Percentiles rank a stretch among this genome's conserved stretches.
phyloP scores from a whole-genome alignment of 2,329 filamentous ascomycete genomes.

The Aciculosporium take region DNA sequence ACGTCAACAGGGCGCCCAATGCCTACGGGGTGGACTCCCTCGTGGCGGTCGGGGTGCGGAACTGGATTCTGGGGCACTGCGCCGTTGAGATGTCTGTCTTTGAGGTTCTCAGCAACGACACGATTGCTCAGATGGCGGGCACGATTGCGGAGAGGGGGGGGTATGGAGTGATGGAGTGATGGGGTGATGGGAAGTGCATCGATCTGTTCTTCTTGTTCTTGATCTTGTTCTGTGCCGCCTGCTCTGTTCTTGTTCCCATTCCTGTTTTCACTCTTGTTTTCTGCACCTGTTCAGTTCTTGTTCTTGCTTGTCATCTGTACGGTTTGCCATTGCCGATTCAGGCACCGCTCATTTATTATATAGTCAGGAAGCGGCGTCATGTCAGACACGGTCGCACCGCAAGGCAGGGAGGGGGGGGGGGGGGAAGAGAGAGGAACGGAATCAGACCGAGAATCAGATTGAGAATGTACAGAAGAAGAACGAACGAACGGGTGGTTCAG shows the following conservation, averaged over 20 bases:
- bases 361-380: too few relatives aligned
- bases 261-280: background rate
- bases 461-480: too few relatives aligned
- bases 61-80: slow-evolving; percentile 32
- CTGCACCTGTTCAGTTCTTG: background rate
- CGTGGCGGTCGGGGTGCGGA: slow-evolving; percentile 37
- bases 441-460: too few relatives aligned
- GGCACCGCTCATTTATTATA: too few relatives aligned
- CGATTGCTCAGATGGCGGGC: slow-evolving; percentile 23
- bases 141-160: slow-evolving; percentile 21
- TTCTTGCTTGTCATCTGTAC: too few relatives aligned
- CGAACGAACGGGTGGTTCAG: too few relatives aligned
- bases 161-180: slow-evolving; percentile 10
- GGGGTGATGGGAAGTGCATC: background rate
- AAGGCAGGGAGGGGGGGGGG: too few relatives aligned
- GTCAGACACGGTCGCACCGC: too few relatives aligned
- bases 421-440: background rate
- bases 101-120: slow-evolving; percentile 30
- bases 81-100: slow-evolving; percentile 31
- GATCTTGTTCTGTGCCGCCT: background rate
- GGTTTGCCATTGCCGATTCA: too few relatives aligned
- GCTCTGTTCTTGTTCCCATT: background rate
- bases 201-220: background rate
- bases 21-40: slow-evolving; percentile 39
- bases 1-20: slow-evolving; percentile 23